phyloP scores from a whole-genome alignment of 2,329 filamentous ascomycete species.

The Aspergillus unguis region DNA sequence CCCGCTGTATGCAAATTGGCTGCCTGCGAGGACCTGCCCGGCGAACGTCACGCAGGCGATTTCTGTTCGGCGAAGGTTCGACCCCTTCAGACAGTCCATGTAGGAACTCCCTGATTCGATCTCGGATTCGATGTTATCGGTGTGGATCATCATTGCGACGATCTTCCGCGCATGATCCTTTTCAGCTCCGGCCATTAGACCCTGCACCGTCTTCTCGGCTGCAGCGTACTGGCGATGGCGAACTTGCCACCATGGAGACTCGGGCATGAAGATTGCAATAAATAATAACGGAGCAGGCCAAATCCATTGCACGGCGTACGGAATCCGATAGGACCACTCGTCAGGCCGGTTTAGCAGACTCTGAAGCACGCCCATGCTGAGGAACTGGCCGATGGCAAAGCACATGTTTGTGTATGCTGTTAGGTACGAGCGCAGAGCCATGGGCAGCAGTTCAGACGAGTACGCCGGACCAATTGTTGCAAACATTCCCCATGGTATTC shows the following conservation, averaged over 20 bases:
- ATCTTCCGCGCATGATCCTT: slow-evolving; percentile 45
- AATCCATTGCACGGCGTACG: slow-evolving; percentile 53
- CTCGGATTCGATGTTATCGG: slow-evolving; percentile 42
- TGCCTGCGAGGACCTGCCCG: slow-evolving; percentile 32
- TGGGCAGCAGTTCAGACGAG: slow-evolving; percentile 49
- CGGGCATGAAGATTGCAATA: slow-evolving; percentile 46
- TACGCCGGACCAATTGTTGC: slow-evolving; percentile 54
- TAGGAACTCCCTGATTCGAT: slow-evolving; percentile 21
- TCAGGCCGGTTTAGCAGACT: slow-evolving; percentile 35
- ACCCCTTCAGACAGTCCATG: slow-evolving; percentile 29
- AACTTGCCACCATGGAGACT: slow-evolving; percentile 53
- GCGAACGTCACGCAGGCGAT: slow-evolving; percentile 38
- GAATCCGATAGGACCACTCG: slow-evolving; percentile 51
- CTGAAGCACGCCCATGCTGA: slow-evolving; percentile 48
- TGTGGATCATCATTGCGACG: slow-evolving; percentile 57
- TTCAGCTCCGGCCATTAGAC: slow-evolving; percentile 30
- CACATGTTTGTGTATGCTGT: slow-evolving; percentile 58
- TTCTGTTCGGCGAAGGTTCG: slow-evolving; percentile 40
- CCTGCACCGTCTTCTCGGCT: slow-evolving; percentile 40
- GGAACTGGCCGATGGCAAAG: slow-evolving; percentile 56
- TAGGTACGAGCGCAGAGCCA: slow-evolving; percentile 50
- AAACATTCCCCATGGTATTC: slow-evolving; percentile 54
- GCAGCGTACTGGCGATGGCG: slow-evolving; percentile 41
- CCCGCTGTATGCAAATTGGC: slow-evolving; percentile 27
- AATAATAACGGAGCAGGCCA: slow-evolving; percentile 48